Percentiles rank a stretch among this genome's conserved stretches.
These are phyloP conservation scores for Solanum chiquidenum DNA, from an alignment of 257 asterid genomes.

Conservation along the genomic window DNA sequence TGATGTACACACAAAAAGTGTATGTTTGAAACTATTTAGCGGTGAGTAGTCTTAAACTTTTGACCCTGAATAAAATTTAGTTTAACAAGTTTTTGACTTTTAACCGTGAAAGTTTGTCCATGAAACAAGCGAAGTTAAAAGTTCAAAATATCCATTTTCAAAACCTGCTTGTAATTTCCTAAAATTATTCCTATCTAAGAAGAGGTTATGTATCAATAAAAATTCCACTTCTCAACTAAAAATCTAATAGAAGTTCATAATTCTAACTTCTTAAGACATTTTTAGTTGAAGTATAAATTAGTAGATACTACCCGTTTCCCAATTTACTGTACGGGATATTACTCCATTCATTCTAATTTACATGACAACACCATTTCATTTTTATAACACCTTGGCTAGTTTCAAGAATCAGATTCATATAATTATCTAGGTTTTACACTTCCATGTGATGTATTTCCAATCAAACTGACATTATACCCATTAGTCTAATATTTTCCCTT, in stretches of 20 bases:
- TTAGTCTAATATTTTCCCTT: neutral
- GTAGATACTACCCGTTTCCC: neutral
- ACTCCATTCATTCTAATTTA: neutral
- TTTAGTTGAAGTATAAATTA: neutral
- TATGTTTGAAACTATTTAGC: neutral
- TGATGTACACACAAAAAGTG: neutral
- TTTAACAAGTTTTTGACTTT: neutral
- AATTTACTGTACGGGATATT: neutral
- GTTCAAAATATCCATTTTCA: neutral
- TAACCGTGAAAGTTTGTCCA: neutral
- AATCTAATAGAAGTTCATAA: neutral
- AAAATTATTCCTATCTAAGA: neutral
- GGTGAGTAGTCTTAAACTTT: neutral
- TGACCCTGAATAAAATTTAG: neutral
- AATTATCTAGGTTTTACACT: neutral
- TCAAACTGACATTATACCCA: neutral
- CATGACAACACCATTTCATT: neutral
- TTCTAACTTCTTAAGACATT: no score
- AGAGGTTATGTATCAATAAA: neutral
- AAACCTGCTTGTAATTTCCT: neutral
- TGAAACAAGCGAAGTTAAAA: neutral
- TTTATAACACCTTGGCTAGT: neutral
- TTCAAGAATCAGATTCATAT: neutral
- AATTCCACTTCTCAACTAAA: neutral
- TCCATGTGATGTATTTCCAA: neutral